These are phyloP conservation scores for Arthrobotrys iridis DNA, from an alignment of 2,329 filamentous ascomycete species.

Conservation along the genomic window DNA sequence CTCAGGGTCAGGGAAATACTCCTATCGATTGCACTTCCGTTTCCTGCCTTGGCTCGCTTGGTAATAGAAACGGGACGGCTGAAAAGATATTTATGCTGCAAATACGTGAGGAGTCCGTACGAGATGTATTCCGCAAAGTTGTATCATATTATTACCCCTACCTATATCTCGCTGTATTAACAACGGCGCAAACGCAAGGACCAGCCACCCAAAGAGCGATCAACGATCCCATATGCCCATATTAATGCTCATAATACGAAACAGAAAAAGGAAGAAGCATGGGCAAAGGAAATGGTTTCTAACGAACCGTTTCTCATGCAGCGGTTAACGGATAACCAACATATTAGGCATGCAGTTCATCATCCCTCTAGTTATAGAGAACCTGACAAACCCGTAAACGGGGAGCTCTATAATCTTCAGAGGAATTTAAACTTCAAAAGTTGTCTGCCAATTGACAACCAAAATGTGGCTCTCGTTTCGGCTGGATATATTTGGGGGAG, in stretches of 20 bases:
- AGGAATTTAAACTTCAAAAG: not conserved
- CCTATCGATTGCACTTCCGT: not conserved
- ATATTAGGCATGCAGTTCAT: not conserved
- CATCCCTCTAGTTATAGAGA: too few relatives aligned
- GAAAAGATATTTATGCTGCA: not conserved
- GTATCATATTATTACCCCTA: slow-evolving; percentile 4
- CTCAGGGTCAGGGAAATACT: not conserved
- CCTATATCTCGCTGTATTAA: not conserved
- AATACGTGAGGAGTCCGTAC: slow-evolving; percentile 1
- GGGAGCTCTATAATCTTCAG: too few relatives aligned
- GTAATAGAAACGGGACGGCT: not conserved
- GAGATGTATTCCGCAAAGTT: not conserved
- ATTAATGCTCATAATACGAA: not conserved
- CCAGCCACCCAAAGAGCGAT: too few relatives aligned
- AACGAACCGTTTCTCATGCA: not conserved
- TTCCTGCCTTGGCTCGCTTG: not conserved
- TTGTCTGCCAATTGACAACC: not conserved
- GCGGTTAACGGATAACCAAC: not conserved
- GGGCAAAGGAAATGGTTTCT: not conserved
- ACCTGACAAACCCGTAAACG: too few relatives aligned
- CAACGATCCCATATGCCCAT: not conserved
- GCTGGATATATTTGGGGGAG: not conserved
- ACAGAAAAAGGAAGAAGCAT: not conserved
- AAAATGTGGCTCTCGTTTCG: not conserved
- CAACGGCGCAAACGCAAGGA: not conserved